Base-by-base conservation (phyloP, 2,329 filamentous ascomycete species). In the Bipolaris oryzae region DNA sequence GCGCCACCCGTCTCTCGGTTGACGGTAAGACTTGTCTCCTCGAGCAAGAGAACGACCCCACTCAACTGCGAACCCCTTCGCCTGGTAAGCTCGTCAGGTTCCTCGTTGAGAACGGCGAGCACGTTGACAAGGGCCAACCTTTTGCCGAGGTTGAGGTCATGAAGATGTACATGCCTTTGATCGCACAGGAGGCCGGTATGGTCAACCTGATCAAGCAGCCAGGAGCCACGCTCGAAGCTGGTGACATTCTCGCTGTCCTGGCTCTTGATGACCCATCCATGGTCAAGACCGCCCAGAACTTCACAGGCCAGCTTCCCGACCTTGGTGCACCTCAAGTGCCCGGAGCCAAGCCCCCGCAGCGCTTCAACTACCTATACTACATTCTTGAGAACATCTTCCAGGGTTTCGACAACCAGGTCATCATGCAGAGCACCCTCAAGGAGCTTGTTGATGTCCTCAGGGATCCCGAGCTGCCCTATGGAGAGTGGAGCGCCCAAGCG, bases 111-210 rank as follows among this genome's bases (percentile, higher is more conserved):
- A 98, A 96, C 72, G 95, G 95, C 59, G 85, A 92, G 67, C 95
- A 99, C 76, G 87, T 99, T 78, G 89, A 87, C 77, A 92, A 96
- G 68, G 94, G 94, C 55, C 91, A 98, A 78, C 84, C 94, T 33
- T 99, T 92, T 73, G 95, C 95, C 53, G 95, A 99, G 78, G 94
- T 99, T 38, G 95, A 99, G 80, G 95, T 99, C 79, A 99, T 99
- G 95, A 99, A 99, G 85, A 99, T 99, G 95, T 98, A 98, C 85
- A 99, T 99, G 95, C 95, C 95, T 72, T 84, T 99, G 53, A 85
- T 99, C 60, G 91, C 95, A 2, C 89, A 93, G 74, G 95, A 99
- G 77, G 95, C 96, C 70, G 95, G 95, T 82, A 85, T 96, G 52
- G 94, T 99, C 54, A 95, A 97, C 81, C 86, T 99, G 71, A 96